These are phyloP conservation scores for Tetrahymena borealis DNA, from an alignment of 73 alveolate species.

Conservation along the genomic window DNA sequence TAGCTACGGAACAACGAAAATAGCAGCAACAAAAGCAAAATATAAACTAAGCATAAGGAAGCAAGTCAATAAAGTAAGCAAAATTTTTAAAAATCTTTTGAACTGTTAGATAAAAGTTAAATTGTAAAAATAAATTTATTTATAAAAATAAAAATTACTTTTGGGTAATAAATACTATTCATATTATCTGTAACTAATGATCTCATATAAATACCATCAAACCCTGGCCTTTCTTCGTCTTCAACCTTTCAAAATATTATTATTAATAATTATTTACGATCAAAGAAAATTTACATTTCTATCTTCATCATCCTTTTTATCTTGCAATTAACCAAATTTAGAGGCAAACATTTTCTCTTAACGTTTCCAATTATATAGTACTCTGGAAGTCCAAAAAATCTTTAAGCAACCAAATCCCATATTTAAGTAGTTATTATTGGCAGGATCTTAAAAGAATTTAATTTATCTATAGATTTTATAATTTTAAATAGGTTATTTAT, in stretches of 20 bases:
- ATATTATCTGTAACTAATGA: conserved; percentile 24
- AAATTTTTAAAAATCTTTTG: background rate
- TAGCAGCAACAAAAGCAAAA: conserved; percentile 6
- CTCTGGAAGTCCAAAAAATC: background rate
- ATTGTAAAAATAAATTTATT: background rate
- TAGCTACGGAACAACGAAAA: conserved; percentile 15
- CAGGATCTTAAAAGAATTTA: background rate
- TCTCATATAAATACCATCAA: conserved; percentile 19
- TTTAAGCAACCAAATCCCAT: background rate
- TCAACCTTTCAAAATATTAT: background rate
- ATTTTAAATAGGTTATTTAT: too few relatives aligned
- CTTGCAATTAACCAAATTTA: conserved; percentile 7
- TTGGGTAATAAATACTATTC: conserved; percentile 21
- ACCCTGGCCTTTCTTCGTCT: conserved; percentile 34
- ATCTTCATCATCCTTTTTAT: conserved; percentile 1
- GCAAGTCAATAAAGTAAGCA: background rate
- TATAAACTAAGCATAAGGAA: conserved; percentile 2
- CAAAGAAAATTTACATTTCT: background rate
- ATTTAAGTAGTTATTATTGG: background rate
- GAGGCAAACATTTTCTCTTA: conserved; percentile 5
- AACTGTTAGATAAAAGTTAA: background rate
- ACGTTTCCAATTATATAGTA: conserved; percentile 6
- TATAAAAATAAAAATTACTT: background rate
- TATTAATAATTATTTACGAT: background rate
- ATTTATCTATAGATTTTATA: too few relatives aligned